Evolutionary conservation across 306 rosid species (phyloP), one percentile per base, ranked within the genome.

Genomic region (Casuarina equisetifolia): DNA sequence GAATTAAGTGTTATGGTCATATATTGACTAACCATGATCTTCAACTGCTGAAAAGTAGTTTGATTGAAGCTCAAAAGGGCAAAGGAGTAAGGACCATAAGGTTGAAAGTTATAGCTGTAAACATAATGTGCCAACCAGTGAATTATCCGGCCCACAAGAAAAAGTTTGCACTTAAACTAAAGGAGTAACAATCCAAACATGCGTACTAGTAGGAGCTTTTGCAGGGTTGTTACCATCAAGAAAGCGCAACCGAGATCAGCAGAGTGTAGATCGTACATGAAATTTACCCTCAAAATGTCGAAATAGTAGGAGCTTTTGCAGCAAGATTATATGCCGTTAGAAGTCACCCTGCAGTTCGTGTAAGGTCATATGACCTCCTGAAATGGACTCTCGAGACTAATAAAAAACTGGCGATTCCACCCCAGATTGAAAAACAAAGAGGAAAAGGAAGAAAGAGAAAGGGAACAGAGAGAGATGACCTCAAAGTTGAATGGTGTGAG

Each of bases 401-500:
- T 45, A 48, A 44, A 3, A 48, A 48, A 48, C 4, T 48, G 51
- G 13, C 51, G 11, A 48, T 48, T 48, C 51, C 11, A 13, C 57
- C 5, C 57, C 57, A 51, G 15, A 9, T 10, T 50, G 2, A 51
- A 51, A 51, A 54, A 15, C 19, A 64, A 46, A 46, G 1, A 45
- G 9, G 46, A 43, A 49, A 54, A 55, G 44, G 1, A 78, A 52
- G 61, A 35, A 25, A 44, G 51, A 66, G 44, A 55, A 10, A 69
- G 48, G 67, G 74, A 73, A 16, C 53, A 53, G 6, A 77, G 51
- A 45, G 19, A 53, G 59, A 71, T 71, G 75, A 76, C 87, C 77
- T 73, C 66, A 58, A 87, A 79, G 81, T 79, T 51, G 76, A 61
- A 55, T 68, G 62, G 10, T 32, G 66, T 52, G 45, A 25, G 70